Conservation (phyloP, 1,284 basidiomycete species). For the Heterobasidion parviporum region DNA sequence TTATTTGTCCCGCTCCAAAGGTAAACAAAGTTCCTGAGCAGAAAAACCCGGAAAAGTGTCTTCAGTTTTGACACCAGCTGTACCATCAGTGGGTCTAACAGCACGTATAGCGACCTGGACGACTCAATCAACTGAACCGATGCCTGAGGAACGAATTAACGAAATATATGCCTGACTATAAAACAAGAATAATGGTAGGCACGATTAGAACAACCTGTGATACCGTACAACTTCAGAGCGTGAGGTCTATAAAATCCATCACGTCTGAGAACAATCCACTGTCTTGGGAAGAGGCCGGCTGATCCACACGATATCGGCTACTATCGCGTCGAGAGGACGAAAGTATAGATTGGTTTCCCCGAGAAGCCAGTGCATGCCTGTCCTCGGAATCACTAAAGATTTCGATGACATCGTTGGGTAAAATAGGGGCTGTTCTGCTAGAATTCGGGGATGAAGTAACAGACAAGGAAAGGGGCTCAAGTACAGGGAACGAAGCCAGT, state of each 20-base stretch:
- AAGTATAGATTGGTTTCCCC: background rate
- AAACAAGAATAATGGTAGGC: no score
- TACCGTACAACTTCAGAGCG: background rate
- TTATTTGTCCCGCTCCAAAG: no score
- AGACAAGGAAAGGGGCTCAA: background rate
- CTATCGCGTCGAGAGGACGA: conserved; percentile 2
- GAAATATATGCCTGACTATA: no score
- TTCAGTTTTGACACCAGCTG: no score
- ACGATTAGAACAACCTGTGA: background rate
- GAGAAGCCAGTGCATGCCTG: background rate
- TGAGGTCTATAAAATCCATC: conserved; percentile 5
- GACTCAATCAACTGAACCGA: no score
- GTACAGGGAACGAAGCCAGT: conserved; percentile 2
- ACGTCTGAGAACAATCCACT: conserved; percentile 9
- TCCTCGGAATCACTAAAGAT: background rate
- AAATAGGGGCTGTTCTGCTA: background rate
- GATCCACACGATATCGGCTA: conserved; percentile 12
- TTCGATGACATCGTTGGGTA: background rate
- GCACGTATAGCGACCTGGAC: no score
- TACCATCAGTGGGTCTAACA: no score
- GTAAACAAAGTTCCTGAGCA: no score
- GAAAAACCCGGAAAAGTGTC: no score
- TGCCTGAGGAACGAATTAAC: no score
- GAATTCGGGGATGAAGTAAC: background rate
- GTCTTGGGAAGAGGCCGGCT: conserved; percentile 13